Evolutionary conservation across 1,284 basidiomycete genomes (phyloP), one percentile per base, ranked within the genome.

Genomic region (Microbotryomycetes sp.): DNA sequence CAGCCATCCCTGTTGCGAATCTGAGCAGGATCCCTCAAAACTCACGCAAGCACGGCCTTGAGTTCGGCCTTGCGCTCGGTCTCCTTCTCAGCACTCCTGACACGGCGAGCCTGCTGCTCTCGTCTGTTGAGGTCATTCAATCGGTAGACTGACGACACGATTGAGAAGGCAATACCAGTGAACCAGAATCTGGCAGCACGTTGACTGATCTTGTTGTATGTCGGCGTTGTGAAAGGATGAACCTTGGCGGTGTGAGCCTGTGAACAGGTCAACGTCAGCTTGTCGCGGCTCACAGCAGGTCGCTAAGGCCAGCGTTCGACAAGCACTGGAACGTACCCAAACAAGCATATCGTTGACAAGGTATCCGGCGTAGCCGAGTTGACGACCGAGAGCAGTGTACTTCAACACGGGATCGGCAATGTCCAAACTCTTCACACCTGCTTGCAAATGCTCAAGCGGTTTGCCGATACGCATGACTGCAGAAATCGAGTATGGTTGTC

Each of bases 371-470:
- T 97, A 97, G 15, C 83, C 83, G 30, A 98, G 76, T 77, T 98
- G 94, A 58, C 91, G 82, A 42, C 83, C 86, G 69, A 97, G 85
- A 42, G 88, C 86, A 1, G 87, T 83, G 60, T 91, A 79, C 68
- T 88, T 86, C 70, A 97, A 89, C n/a, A 84, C 78, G 25, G 83
- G 74, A 52, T 74, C 71, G 5, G 49, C 15, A 6, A 72, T 83
- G 81, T 59, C 81, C 74, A 78, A 64, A 16, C 77, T 86, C 66
- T 86, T 88, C 59, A 97, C 79, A 25, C 91, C 92, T 3, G 91
- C 85, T 77, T 98, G 96, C 22, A 96, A 81, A 78, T 97, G 92
- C 76, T 98, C 94, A 66, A 96, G 72, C 30, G 92, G 92, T 77
- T 97, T 96, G 72, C 92, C 91, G 57, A 97, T 80, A 23, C 94